These are phyloP conservation scores for Tylopilus vinaceipallidus DNA, from an alignment of 768 basidiomycete genomes.

Conservation along the genomic window DNA sequence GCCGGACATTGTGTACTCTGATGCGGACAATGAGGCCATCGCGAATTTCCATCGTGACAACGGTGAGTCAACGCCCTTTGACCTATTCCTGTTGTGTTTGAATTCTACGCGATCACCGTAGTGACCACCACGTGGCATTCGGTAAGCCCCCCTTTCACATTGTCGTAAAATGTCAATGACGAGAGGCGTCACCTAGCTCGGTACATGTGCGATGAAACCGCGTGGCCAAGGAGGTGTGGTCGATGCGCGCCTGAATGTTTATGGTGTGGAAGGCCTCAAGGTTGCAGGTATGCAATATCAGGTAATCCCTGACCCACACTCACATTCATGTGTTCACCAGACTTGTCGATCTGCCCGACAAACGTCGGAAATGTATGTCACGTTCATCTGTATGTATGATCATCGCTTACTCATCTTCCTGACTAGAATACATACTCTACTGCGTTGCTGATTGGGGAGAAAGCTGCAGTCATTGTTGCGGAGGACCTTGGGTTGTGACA, in stretches of 20 bases:
- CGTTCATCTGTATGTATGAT: neutral
- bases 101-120: neutral
- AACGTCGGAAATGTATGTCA: constrained; percentile 7
- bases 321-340: neutral
- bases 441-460: neutral
- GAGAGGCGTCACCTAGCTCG: neutral
- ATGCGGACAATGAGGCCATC: neutral
- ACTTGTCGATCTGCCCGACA: constrained; percentile 7
- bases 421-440: constrained; percentile 39
- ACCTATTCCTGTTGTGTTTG: neutral
- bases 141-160: neutral
- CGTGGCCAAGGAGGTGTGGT: constrained; percentile 9
- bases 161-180: neutral
- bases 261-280: constrained; percentile 11
- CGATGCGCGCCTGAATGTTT: constrained; percentile 13
- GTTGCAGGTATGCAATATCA: constrained; percentile 10
- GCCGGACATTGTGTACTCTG: neutral
- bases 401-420: neutral
- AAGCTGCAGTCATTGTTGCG: neutral
- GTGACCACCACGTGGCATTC: neutral
- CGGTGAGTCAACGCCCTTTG: neutral
- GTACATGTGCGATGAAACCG: constrained; percentile 67
- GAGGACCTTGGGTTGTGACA: neutral
- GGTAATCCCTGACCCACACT: neutral
- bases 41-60: neutral